phyloP scores from a whole-genome alignment of 148 eudicot species.

The Rhododendron kiyosumense region DNA sequence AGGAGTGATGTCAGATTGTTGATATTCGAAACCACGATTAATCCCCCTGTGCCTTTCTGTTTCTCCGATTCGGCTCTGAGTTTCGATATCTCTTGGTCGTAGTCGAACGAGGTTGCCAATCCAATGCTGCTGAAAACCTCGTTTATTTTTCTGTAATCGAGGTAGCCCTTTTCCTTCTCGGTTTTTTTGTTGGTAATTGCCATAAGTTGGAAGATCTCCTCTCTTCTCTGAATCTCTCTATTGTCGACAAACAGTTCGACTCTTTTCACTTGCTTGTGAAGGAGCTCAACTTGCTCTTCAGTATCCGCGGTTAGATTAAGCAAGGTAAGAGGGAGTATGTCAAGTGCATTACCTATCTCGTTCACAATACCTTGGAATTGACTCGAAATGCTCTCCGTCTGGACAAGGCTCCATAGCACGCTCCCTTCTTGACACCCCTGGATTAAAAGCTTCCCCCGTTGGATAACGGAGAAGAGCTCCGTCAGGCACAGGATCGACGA shows the following conservation, averaged over 20 bases:
- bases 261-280: conserved; percentile 53
- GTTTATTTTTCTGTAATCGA: conserved; percentile 20
- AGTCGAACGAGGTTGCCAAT: conserved; percentile 25
- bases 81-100: conserved; percentile 39
- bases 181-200: conserved; percentile 14
- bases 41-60: conserved; percentile 68
- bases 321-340: conserved; percentile 52
- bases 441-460: conserved; percentile 28
- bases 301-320: conserved; percentile 39
- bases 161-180: conserved; percentile 19
- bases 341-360: conserved; percentile 55
- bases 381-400: conserved; percentile 44
- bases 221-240: conserved; percentile 31
- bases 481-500: conserved; percentile 38
- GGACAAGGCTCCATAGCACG: conserved; percentile 44
- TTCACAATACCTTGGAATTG: conserved; percentile 33
- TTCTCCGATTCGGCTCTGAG: conserved; percentile 41
- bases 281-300: conserved; percentile 59
- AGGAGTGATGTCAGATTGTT: conserved; percentile 46
- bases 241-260: conserved; percentile 34
- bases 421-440: conserved; percentile 35
- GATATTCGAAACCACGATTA: conserved; percentile 45
- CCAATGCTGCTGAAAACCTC: conserved; percentile 33
- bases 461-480: conserved; percentile 34
- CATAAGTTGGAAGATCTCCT: conserved; percentile 32